A percentile compares a stretch with the other conserved stretches of the same genome.
Conservation (phyloP, 257 asterid genomes). For the Plantago major region DNA sequence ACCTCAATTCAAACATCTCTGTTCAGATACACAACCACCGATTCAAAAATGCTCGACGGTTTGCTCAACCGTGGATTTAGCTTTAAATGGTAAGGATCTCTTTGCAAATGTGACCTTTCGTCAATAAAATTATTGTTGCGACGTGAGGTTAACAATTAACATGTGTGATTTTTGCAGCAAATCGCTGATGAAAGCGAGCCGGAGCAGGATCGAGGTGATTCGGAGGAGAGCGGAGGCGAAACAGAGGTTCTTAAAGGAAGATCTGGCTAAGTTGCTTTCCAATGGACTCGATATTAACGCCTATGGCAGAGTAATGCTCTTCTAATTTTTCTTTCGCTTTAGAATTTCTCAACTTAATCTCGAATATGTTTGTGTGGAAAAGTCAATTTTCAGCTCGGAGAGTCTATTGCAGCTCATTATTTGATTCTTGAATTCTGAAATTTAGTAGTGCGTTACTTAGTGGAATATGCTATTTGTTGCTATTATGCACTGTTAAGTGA, state of each 20-base stretch:
- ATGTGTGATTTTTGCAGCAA: constrained; percentile 44
- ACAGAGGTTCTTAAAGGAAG: constrained; percentile 88
- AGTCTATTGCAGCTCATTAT: too few relatives aligned
- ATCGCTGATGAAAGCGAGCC: constrained; percentile 57
- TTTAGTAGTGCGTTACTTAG: too few relatives aligned
- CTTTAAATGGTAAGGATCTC: constrained; percentile 69
- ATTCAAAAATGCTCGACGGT: constrained; percentile 83
- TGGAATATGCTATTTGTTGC: too few relatives aligned
- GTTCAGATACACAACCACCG: background rate
- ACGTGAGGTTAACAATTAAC: background rate
- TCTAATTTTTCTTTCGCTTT: background rate
- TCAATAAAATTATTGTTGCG: background rate
- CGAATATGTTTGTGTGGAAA: constrained; percentile 11
- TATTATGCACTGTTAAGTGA: too few relatives aligned
- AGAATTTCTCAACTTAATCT: background rate
- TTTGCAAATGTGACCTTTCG: background rate
- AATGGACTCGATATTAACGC: constrained; percentile 94
- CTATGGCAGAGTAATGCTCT: constrained; percentile 68
- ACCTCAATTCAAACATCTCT: constrained; percentile 23
- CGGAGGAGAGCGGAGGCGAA: constrained; percentile 80
- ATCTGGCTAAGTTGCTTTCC: constrained; percentile 80
- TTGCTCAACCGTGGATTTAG: constrained; percentile 73
- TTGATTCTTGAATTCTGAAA: too few relatives aligned
- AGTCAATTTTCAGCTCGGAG: background rate
- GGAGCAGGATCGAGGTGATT: constrained; percentile 70